These are phyloP conservation scores for Neoascochyta sp. DNA, from an alignment of 2,329 filamentous ascomycete genomes.

Conservation along the genomic window DNA sequence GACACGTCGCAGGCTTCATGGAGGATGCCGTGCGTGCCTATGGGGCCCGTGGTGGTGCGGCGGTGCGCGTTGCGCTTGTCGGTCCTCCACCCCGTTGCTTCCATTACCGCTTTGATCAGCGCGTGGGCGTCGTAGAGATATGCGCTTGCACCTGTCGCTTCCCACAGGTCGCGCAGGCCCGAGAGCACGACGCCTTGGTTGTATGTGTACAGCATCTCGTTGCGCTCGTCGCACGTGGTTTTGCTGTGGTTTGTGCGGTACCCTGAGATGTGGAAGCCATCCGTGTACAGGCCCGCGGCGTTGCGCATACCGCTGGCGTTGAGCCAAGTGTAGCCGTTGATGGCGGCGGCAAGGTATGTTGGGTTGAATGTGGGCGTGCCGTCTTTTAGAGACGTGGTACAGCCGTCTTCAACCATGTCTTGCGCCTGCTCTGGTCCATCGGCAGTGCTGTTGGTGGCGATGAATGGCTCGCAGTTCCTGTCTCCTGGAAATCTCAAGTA, in stretches of 20 bases:
- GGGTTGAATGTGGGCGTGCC: conserved; percentile 48
- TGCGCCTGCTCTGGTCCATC: conserved; percentile 3
- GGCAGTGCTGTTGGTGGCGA: conserved; percentile 29
- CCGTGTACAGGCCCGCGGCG: conserved; percentile 67
- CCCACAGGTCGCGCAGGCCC: conserved; percentile 75
- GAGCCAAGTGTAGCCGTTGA: conserved; percentile 79
- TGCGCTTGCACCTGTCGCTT: conserved; percentile 65
- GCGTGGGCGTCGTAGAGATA: conserved; percentile 77
- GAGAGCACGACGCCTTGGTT: conserved; percentile 90
- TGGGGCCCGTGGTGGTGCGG: conserved; percentile 58
- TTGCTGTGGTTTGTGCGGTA: conserved; percentile 57
- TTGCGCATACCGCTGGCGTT: conserved; percentile 77
- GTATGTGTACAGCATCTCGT: conserved; percentile 91
- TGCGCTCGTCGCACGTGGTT: conserved; percentile 71
- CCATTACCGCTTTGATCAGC: conserved; percentile 70
- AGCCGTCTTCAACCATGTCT: conserved; percentile 7
- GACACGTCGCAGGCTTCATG: conserved; percentile 78
- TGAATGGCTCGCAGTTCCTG: conserved; percentile 66
- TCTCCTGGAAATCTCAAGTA: conserved; percentile 86
- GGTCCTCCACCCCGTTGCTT: conserved; percentile 67
- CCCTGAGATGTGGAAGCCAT: conserved; percentile 81
- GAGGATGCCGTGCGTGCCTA: conserved; percentile 75
- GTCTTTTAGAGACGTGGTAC: conserved; percentile 4
- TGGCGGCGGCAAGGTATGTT: conserved; percentile 67
- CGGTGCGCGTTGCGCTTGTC: conserved; percentile 6